Evolutionary conservation across 306 rosid species (phyloP), one percentile per base, ranked within the genome.

Genomic region (Cucurbita argyrosperma): DNA sequence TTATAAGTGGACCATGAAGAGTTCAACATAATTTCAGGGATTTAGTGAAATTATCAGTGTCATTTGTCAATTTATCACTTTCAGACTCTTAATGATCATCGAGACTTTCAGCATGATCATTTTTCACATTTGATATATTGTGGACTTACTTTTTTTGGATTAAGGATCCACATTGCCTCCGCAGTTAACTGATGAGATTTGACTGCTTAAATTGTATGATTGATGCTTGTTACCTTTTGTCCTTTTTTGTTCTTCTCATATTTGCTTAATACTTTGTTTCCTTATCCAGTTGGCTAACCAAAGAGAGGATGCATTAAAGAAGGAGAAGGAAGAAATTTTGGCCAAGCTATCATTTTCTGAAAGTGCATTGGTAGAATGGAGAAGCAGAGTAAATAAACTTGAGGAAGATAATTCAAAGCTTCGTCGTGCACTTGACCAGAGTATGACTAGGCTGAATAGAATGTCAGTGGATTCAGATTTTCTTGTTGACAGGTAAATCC

Each of bases 401-500:
- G 98, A 94, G 86, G 98, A 94, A 80, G 98, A 94, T 74, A 94
- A 90, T 86, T 89, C 97, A 61, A 90, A 84, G 79, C 61, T 94
- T 71, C 89, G 96, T 50, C 94, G 88, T 56, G 97, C 94, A 80
- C 82, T 94, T 84, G 98, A 94, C 75, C 96, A 89, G 78, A 89
- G 95, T 80, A 94, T 94, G 97, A 94, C 97, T 52, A 84, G 88
- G 84, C 88, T 94, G 62, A 94, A 89, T 83, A 89, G 98, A 82
- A 94, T 94, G 98, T 94, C 98, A 14, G 74, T 94, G 78, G 98
- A 94, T 85, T 94, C 98, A 65, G 98, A 94, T 89, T 94, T 63
- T 80, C 94, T 94, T 60, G 98, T 94, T 74, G 98, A 94, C 88
- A 94, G 98, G 98, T 94, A 74, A 72, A 81, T 73, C 71, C 54